Base-by-base conservation (phyloP, 345 rosid species). In the Dipteronia sinensis region DNA sequence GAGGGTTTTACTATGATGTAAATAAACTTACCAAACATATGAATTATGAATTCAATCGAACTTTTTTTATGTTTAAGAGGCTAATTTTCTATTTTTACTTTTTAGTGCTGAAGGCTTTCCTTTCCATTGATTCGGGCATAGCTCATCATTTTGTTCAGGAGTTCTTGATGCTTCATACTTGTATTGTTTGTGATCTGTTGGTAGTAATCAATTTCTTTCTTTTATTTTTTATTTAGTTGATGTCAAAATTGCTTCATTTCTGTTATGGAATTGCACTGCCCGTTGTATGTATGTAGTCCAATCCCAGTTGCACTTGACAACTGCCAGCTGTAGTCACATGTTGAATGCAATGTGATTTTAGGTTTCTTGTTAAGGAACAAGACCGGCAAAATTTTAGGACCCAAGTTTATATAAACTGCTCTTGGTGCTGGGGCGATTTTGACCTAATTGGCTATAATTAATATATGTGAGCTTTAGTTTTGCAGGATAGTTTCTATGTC, bases 1-100 rank as follows among this genome's bases (percentile, higher is more conserved):
- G 29, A 66, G 71, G 74, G 63, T 47, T 70, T 16, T 66, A 62
- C 72, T 78, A 66, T 80, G 59, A 55, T 55, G 65, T 56, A 51
- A 25, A 58, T 31, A 70, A 65, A 44, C 55, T 47, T 71, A 34
- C 53, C 64, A 74, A 75, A 51, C 49, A 65, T 74, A 17, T 58
- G 34, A 72, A 73, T 62, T 31, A 17, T 58, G 34, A 72, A 73
- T 62, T 31, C 6, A 66, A 16, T 67, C 38, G 16, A 74, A 31
- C 49, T 68, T 44, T 61, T 75, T 63, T 69, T 42, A 38, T 40
- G 61, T 38, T 66, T 10, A 77, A 25, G 22, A 49, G 49, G 12
- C 65, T 71, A 66, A 38, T 44, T 74, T 53, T 47, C 22, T 20
- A 25, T 56, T 67, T 23, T 63, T 49, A n/a, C 17, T 66, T 67